Evolutionary conservation across 306 rosid genomes (phyloP).

Genomic region (Canavalia gladiata): DNA sequence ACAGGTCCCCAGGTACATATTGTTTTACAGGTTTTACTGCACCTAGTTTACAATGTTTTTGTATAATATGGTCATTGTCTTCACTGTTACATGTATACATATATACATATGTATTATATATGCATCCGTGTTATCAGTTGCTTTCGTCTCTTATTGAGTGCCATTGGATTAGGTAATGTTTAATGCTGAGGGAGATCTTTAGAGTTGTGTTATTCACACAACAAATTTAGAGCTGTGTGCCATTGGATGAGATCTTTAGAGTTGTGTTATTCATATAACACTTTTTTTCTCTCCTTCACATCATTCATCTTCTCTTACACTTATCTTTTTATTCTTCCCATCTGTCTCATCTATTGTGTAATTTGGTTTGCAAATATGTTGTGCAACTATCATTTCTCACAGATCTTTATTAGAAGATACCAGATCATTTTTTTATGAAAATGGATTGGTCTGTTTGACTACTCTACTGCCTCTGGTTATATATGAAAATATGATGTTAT

Average conservation of each 20-base stretch:
- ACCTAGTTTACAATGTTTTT: not conserved
- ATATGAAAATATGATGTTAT: constrained; percentile 32
- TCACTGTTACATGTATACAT: not conserved
- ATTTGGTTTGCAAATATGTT: no score
- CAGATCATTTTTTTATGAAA: constrained; percentile 17
- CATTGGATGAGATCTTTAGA: no score
- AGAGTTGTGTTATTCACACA: no score
- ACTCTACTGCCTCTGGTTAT: constrained; percentile 20
- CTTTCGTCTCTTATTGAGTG: constrained; percentile 13
- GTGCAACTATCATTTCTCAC: no score
- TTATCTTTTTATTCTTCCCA: no score
- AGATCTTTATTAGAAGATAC: not conserved
- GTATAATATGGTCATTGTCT: not conserved
- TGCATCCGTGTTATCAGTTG: not conserved
- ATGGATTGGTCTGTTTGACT: constrained; percentile 17
- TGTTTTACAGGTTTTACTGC: constrained; percentile 18
- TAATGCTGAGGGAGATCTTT: not conserved
- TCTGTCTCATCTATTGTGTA: no score
- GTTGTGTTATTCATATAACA: no score
- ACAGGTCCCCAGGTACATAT: constrained; percentile 91
- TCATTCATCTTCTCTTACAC: no score
- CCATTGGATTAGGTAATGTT: constrained; percentile 26
- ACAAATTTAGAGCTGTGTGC: no score
- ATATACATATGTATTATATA: not conserved
- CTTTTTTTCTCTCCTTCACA: no score